phyloP scores from a whole-genome alignment of 1,284 basidiomycete species.

The Phylloporus sp. region DNA sequence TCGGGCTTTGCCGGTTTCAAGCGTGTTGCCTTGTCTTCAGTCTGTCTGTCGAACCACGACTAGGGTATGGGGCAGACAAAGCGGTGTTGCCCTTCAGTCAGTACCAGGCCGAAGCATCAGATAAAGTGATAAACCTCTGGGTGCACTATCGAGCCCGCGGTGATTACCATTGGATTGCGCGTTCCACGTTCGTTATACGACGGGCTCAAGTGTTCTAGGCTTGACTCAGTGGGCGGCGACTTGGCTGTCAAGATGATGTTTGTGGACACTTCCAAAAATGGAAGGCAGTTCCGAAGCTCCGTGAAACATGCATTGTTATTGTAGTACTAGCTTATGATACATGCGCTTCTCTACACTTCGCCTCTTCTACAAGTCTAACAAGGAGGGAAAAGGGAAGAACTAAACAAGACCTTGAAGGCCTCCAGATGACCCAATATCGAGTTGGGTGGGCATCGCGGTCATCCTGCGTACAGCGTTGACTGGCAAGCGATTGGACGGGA shows the following conservation, averaged over 20 bases:
- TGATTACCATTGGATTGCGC: constrained; percentile 21
- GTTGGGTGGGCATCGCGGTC: not conserved
- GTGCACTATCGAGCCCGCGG: too few relatives aligned
- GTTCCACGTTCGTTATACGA: constrained; percentile 10
- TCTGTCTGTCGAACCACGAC: too few relatives aligned
- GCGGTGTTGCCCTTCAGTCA: too few relatives aligned
- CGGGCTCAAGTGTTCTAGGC: constrained; percentile 5
- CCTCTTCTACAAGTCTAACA: not conserved
- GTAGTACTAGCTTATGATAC: not conserved
- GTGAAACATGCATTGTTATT: too few relatives aligned
- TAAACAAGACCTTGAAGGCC: not conserved
- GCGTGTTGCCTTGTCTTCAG: constrained; percentile 11
- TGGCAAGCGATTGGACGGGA: not conserved
- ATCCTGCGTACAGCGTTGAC: not conserved
- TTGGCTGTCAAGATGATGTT: too few relatives aligned
- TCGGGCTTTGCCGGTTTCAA: constrained; percentile 21
- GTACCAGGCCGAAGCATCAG: not conserved
- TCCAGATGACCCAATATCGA: not conserved
- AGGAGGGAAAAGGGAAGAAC: not conserved
- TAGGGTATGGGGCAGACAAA: not conserved
- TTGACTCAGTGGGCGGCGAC: not conserved
- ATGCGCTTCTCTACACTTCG: too few relatives aligned
- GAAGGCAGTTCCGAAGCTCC: too few relatives aligned
- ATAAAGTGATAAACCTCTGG: not conserved
- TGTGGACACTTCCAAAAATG: constrained; percentile 2